phyloP scores from a whole-genome alignment of 768 basidiomycete genomes.

The Hygrocybe coccinea region DNA sequence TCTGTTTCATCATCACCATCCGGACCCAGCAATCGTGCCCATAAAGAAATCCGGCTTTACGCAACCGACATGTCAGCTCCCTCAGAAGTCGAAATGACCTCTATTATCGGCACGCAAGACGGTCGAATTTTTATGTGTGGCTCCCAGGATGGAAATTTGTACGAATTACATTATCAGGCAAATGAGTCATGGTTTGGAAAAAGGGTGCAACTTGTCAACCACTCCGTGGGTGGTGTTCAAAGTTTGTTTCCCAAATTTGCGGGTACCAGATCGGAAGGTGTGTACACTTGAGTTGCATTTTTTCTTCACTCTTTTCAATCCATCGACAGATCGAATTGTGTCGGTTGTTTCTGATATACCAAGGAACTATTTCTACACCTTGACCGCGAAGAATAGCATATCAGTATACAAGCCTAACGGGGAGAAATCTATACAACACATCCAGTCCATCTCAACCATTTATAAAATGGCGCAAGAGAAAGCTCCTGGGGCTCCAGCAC shows the following conservation, averaged over 20 bases:
- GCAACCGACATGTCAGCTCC: constrained; percentile 79
- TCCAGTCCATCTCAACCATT: constrained; percentile 71
- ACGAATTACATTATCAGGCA: constrained; percentile 88
- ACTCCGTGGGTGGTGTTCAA: constrained; percentile 73
- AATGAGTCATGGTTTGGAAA: constrained; percentile 92
- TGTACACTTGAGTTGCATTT: constrained; percentile 17
- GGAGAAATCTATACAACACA: constrained; percentile 62
- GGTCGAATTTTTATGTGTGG: constrained; percentile 93
- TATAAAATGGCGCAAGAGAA: constrained; percentile 78
- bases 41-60: constrained; percentile 81
- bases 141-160: constrained; percentile 78
- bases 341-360: constrained; percentile 60
- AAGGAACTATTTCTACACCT: constrained; percentile 73
- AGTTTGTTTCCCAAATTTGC: constrained; percentile 77
- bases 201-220: constrained; percentile 78
- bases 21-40: constrained; percentile 38
- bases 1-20: constrained; percentile 46
- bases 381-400: constrained; percentile 61
- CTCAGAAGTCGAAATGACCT: constrained; percentile 81
- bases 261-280: constrained; percentile 61
- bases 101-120: constrained; percentile 69
- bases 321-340: constrained; percentile 60
- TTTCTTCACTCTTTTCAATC: constrained; percentile 8
- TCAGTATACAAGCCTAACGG: constrained; percentile 59
- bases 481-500: constrained; percentile 67